Evolutionary conservation across 345 rosid genomes (phyloP), one percentile per base, ranked within the genome.

Genomic region (Euclidium syriacum): DNA sequence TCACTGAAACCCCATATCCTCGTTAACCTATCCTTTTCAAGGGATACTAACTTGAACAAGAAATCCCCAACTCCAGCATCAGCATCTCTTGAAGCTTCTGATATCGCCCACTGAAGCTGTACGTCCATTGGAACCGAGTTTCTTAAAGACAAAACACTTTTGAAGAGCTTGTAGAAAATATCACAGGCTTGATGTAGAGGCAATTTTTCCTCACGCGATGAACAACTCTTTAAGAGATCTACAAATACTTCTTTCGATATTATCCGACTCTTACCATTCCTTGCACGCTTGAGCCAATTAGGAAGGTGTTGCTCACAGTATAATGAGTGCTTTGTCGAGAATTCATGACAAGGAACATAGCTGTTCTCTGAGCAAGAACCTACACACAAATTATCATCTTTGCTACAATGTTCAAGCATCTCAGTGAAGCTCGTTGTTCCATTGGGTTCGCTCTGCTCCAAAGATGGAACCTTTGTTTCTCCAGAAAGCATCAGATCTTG

Each of bases 261-360:
- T 46, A 95, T 90, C 74, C 95, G 86, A 67, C 96, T 95, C 85
- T 86, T 90, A 26, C 99, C 99, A 58, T 90, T 88, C 77, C 99
- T 85, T 25, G 99, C 99, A 68, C 96, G 92, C 81, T 90, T 95
- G 39, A 95, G 96, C 98, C 99, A 95, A 80, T 92, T 88, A 8
- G 99, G 99, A 71, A 95, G 87, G 76, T 95, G 99, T 39, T 74
- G 78, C 41, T 90, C 94, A 67, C 99, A 95, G 78, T 95, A 95
- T 43, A 88, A 69, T 3, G 88, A 70, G 74, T 83, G 80, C 52
- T 89, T 83, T 52, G 80, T 86, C 10, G 98, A 87, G 74, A 65
- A 75, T 34, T 85, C 96, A 65, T 40, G 70, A 74, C 95, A 95
- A 66, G 72, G 72, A 70, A 64, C 70, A 50, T 71, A 79, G 51